A percentile compares a stretch with the other conserved stretches of the same genome.
Evolutionary conservation across 805 yeast genomes (phyloP).

Genomic region (Blastobotrys mokoenaii): DNA sequence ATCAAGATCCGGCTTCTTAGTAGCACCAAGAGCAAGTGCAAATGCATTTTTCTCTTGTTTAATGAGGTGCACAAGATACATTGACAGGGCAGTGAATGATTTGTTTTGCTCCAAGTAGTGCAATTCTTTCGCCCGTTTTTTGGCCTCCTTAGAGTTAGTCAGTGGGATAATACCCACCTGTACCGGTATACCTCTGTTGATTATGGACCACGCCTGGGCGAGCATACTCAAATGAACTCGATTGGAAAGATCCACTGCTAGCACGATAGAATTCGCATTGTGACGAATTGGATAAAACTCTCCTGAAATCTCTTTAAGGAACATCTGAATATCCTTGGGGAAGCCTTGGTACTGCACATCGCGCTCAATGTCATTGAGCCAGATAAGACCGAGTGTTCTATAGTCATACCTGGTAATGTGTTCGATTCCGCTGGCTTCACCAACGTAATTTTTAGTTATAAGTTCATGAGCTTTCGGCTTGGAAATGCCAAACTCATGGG

Average conservation of each 20-base stretch:
- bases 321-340: conserved; percentile 38
- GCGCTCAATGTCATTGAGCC: conserved; percentile 66
- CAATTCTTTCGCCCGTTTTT: conserved; percentile 13
- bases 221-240: conserved; percentile 43
- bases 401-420: conserved; percentile 27
- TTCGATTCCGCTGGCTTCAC: conserved; percentile 8
- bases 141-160: conserved; percentile 18
- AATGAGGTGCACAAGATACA: conserved; percentile 3
- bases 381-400: conserved; percentile 40
- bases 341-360: conserved; percentile 48
- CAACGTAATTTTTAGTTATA: conserved; percentile 22
- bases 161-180: conserved; percentile 80
- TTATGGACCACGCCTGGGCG: conserved; percentile 23
- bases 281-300: conserved; percentile 62
- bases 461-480: conserved; percentile 19
- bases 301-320: conserved; percentile 41
- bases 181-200: conserved; percentile 54
- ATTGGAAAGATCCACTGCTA: conserved; percentile 55
- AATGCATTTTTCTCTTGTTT: background rate
- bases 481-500: conserved; percentile 3
- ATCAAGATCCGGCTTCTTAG: background rate
- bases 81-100: background rate
- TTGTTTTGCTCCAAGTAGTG: conserved; percentile 8
- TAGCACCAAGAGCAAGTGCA: background rate
- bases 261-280: conserved; percentile 67